Base-by-base conservation (phyloP, 441 rosid genomes). In the Adansonia gregorii region DNA sequence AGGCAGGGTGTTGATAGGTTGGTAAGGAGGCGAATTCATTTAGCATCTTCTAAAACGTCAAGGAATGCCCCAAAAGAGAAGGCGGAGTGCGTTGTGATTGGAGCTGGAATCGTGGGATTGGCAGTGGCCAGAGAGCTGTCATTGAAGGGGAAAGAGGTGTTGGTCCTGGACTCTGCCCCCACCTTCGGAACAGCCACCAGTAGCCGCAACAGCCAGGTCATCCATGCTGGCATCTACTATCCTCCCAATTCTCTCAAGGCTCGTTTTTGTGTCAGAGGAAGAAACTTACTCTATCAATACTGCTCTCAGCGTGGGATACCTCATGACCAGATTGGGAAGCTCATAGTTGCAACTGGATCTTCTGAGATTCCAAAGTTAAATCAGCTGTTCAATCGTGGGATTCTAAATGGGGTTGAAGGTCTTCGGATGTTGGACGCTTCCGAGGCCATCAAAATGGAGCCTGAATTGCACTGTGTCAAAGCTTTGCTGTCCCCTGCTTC, bases 181-280 rank as follows among this genome's bases (percentile, higher is more conserved):
- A 83, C 94, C 24, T 93, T 93, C 78, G 99, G 97, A 85, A 87
- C 93, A 55, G 92, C 82, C 70, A 91, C 89, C 31, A 93, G 96
- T 31, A 89, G 98, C 19, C 93, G 98, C n/a, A 93, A 89, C 87
- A 95, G 98, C 78, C 90, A 95, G 78, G 99, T 95, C 84, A 81
- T 95, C 76, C 98, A 95, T 75, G 98, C 97, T 43, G 99, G 99
- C 80, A 91, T 95, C 81, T 95, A 95, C 76, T 95, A 95, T 78
- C 94, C 92, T 78, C 87, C 79, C 72, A 77, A 82, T 82, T 93
- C 98, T 49, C 90, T 90, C 78, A 93, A 93, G 93, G 90, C 98
- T 55, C 74, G 74, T 49, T 81, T 91, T 10, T 93, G 97, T 76
- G 89, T 89, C 0, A 86, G 89, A 81, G 99, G 99, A n/a, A 92